These are phyloP conservation scores for Leptosphaerulina australis DNA, from an alignment of 2,329 filamentous ascomycete genomes.

Conservation along the genomic window DNA sequence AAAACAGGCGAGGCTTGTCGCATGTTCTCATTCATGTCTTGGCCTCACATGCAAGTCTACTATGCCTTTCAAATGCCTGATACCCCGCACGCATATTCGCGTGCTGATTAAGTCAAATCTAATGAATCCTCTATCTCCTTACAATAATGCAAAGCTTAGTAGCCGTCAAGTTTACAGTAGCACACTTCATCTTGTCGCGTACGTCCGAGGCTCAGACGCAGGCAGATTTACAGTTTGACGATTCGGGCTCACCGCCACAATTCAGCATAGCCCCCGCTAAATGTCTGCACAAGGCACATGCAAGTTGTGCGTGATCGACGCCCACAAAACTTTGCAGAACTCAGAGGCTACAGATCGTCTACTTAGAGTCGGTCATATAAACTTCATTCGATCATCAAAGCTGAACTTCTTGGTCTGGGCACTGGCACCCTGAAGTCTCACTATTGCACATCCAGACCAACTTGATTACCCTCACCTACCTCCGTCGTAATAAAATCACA, in stretches of 20 bases:
- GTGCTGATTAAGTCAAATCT: conserved; percentile 1
- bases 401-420: no score
- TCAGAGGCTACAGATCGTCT: no score
- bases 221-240: conserved; percentile 1
- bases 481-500: no score
- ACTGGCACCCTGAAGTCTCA: no score
- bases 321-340: not conserved
- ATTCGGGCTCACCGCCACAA: not conserved
- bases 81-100: conserved; percentile 11
- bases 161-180: not conserved
- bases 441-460: not conserved
- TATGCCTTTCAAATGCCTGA: conserved; percentile 1
- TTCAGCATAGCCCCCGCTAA: conserved; percentile 15
- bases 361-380: not conserved
- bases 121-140: not conserved
- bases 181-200: not conserved
- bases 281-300: not conserved
- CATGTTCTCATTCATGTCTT: no score
- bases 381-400: not conserved
- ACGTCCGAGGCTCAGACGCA: conserved; percentile 4
- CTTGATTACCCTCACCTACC: not conserved
- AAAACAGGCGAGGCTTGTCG: not conserved
- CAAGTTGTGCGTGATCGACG: not conserved
- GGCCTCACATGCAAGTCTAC: no score
- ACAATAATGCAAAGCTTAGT: not conserved